Evolutionary conservation across 306 rosid genomes (phyloP).

Genomic region (Malus domestica): DNA sequence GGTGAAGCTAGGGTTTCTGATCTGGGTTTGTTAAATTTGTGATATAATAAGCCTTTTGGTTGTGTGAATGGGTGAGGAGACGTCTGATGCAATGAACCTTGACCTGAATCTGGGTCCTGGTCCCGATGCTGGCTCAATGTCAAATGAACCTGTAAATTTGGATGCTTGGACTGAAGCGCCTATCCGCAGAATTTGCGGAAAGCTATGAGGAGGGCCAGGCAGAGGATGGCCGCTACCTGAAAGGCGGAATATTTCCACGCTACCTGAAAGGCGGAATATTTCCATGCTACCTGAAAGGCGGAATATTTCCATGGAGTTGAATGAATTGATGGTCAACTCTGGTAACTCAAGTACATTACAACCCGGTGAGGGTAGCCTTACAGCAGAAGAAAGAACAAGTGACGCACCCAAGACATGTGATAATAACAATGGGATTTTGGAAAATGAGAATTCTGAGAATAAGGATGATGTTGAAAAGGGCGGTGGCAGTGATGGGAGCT

Average conservation of each 20-base stretch:
- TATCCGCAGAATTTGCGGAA: conserved; percentile 44
- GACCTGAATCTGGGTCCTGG: conserved; percentile 91
- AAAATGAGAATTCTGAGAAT: conserved; percentile 44
- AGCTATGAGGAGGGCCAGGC: conserved; percentile 49
- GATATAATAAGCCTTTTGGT: conserved; percentile 20
- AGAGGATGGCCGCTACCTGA: conserved; percentile 49
- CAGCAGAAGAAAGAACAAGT: conserved; percentile 57
- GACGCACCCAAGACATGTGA: conserved; percentile 64
- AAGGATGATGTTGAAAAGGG: conserved; percentile 66
- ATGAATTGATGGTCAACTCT: conserved; percentile 58
- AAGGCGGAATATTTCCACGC: conserved; percentile 36
- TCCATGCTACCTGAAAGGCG: conserved; percentile 39
- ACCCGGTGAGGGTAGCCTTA: conserved; percentile 86
- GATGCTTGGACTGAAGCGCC: conserved; percentile 33
- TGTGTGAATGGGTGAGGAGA: conserved; percentile 81
- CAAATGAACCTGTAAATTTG: no score
- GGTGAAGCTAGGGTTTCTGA: conserved; percentile 30
- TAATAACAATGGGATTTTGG: conserved; percentile 43
- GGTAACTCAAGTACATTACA: conserved; percentile 48
- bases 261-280: conserved; percentile 39
- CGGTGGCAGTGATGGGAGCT: conserved; percentile 63
- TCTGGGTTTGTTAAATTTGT: conserved; percentile 24
- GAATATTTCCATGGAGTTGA: conserved; percentile 49
- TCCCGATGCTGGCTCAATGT: conserved; percentile 44
- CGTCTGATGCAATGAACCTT: conserved; percentile 79